A percentile compares a stretch with the other conserved stretches of the same genome.
These are phyloP conservation scores for Exophiala spinifera DNA, from an alignment of 2,329 filamentous ascomycete genomes.

Conservation along the genomic window DNA sequence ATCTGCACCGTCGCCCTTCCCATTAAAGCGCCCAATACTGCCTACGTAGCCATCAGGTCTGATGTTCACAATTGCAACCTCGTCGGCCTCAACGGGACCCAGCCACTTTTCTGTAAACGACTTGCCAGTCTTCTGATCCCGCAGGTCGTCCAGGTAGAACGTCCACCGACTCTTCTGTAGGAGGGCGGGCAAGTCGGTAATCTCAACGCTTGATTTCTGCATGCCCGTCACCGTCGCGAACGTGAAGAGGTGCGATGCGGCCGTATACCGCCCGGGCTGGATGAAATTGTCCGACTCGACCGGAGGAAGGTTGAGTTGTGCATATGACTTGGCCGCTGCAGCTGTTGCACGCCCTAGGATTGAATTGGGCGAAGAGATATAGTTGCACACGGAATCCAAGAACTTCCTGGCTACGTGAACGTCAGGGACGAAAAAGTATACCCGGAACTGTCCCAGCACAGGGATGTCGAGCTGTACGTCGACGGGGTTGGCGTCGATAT, in stretches of 20 bases:
- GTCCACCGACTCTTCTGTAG: constrained; percentile 67
- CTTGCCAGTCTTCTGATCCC: constrained; percentile 51
- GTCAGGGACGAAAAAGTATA: constrained; percentile 68
- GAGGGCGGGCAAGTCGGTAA: constrained; percentile 60
- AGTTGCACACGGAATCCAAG: constrained; percentile 57
- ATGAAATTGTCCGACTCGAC: constrained; percentile 64
- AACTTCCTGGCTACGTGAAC: constrained; percentile 56
- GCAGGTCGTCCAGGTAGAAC: constrained; percentile 66
- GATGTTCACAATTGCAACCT: constrained; percentile 65
- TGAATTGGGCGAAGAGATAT: constrained; percentile 51
- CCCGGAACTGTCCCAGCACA: constrained; percentile 71
- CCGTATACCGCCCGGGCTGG: constrained; percentile 65
- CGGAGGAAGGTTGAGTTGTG: constrained; percentile 54
- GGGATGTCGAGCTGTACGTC: constrained; percentile 76
- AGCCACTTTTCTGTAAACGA: constrained; percentile 68
- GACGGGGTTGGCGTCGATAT: constrained; percentile 74
- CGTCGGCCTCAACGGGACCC: constrained; percentile 53
- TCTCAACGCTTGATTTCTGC: constrained; percentile 61
- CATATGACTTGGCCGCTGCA: constrained; percentile 61
- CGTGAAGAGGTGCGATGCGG: constrained; percentile 66
- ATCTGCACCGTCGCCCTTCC: constrained; percentile 33
- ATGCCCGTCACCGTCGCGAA: constrained; percentile 66
- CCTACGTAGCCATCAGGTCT: constrained; percentile 73
- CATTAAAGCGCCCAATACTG: constrained; percentile 49
- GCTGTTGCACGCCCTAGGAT: constrained; percentile 60